Evolutionary conservation across 192 early-diverging fungal species (phyloP).

Genomic region (Coemansia sp.): DNA sequence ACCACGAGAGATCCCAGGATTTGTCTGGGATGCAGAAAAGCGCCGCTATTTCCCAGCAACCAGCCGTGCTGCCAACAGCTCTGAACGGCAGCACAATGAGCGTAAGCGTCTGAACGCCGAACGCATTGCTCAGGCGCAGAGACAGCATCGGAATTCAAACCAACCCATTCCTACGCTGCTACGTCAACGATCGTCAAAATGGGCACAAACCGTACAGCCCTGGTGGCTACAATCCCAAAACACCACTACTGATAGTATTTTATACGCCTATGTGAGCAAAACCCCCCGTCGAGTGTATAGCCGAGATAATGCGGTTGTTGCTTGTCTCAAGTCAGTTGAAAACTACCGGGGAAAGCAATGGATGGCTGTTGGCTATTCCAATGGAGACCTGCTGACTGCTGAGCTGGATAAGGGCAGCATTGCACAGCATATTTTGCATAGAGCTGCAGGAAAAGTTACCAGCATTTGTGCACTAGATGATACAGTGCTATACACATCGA

Average conservation of each 20-base stretch:
- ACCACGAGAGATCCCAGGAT: slow-evolving; percentile 32
- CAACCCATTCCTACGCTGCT: slow-evolving; percentile 15
- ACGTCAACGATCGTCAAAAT: slow-evolving; percentile 13
- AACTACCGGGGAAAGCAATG: neutral
- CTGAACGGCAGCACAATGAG: slow-evolving; percentile 19
- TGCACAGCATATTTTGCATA: neutral
- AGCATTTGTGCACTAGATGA: slow-evolving; percentile 1
- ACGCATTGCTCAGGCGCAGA: neutral
- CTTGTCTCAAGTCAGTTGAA: slow-evolving; percentile 4
- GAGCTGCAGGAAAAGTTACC: slow-evolving; percentile 17
- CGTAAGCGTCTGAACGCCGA: slow-evolving; percentile 15
- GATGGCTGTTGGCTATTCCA: slow-evolving; percentile 8
- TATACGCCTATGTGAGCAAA: slow-evolving; percentile 7
- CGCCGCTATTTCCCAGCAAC: slow-evolving; percentile 35
- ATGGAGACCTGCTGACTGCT: neutral
- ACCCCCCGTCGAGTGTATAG: neutral
- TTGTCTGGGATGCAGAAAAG: slow-evolving; percentile 43
- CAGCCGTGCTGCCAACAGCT: slow-evolving; percentile 25
- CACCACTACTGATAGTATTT: slow-evolving; percentile 4
- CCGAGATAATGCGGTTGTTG: neutral
- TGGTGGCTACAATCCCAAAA: neutral
- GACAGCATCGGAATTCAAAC: neutral
- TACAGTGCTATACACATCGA: slow-evolving; percentile 3
- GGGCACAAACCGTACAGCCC: neutral
- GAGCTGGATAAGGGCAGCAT: neutral